Evolutionary conservation across 2,329 filamentous ascomycete genomes (phyloP).

Genomic region (Colletotrichum orbiculare): DNA sequence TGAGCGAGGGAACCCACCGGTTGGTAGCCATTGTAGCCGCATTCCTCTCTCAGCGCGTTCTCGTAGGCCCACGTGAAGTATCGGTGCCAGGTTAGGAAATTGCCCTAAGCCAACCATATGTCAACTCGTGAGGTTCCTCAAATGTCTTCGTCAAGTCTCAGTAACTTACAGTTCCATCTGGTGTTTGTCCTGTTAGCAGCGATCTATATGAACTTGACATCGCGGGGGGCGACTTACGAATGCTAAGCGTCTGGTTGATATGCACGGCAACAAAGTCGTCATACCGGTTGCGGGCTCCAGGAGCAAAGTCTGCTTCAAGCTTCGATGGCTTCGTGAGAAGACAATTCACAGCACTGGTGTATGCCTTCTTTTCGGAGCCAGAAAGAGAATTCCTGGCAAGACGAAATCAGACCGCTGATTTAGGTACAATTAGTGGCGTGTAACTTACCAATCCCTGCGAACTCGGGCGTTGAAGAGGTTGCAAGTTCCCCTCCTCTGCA

Average conservation of each 20-base stretch:
- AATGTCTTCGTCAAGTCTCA: neutral
- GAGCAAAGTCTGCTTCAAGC: constrained; percentile 23
- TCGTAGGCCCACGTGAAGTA: constrained; percentile 33
- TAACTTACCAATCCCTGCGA: constrained; percentile 12
- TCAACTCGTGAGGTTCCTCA: no score
- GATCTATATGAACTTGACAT: no score
- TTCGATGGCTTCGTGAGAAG: constrained; percentile 21
- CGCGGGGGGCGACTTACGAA: neutral
- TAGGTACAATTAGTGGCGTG: no score
- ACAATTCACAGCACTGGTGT: constrained; percentile 36
- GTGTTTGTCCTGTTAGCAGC: no score
- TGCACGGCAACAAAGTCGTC: constrained; percentile 38
- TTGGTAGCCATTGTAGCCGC: constrained; percentile 36
- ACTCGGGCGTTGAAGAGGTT: constrained; percentile 13
- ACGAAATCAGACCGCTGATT: no score
- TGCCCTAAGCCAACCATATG: constrained; percentile 6
- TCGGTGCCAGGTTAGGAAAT: constrained; percentile 36
- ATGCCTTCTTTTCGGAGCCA: constrained; percentile 35
- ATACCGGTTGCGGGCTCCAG: constrained; percentile 34
- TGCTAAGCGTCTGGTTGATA: constrained; percentile 28
- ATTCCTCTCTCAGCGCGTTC: constrained; percentile 33
- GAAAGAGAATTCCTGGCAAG: constrained; percentile 39
- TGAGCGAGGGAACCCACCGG: constrained; percentile 14
- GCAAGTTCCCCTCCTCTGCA: constrained; percentile 13
- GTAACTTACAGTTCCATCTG: constrained; percentile 17